These are phyloP conservation scores for Cymbidium sinense DNA, from an alignment of 106 monocot genomes.

Conservation along the genomic window DNA sequence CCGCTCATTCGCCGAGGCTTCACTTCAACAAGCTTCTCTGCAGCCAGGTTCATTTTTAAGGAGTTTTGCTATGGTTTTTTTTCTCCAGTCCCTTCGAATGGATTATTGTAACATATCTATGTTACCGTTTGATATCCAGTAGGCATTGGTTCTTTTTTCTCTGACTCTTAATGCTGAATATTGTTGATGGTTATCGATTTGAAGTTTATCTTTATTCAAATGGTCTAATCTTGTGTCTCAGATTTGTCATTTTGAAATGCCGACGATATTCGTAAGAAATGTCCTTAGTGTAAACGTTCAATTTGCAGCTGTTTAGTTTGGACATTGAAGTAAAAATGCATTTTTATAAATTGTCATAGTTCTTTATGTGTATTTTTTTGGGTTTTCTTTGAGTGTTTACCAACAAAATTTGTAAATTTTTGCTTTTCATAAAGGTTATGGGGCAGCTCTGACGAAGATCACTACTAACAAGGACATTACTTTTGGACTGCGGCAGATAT, in stretches of 20 bases:
- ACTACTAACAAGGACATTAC: constrained; percentile 64
- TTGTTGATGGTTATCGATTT: background rate
- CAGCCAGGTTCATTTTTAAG: constrained; percentile 49
- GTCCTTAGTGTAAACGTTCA: background rate
- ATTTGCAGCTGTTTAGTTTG: background rate
- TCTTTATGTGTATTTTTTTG: too few relatives aligned
- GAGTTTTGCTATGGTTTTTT: background rate
- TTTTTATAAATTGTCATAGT: too few relatives aligned
- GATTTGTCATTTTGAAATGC: background rate
- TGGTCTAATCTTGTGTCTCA: background rate
- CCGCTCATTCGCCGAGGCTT: constrained; percentile 87
- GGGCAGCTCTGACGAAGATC: constrained; percentile 66
- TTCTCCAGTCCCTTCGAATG: background rate
- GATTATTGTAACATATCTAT: background rate
- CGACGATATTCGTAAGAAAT: background rate
- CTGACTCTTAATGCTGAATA: background rate
- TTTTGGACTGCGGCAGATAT: constrained; percentile 96
- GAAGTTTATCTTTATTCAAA: background rate
- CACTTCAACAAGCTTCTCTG: constrained; percentile 80
- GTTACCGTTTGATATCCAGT: too few relatives aligned
- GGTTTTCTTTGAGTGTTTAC: background rate
- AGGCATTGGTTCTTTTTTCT: background rate
- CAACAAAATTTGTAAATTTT: background rate
- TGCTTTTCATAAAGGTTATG: constrained; percentile 50
- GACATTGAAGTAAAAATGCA: background rate